phyloP scores from a whole-genome alignment of 306 rosid genomes.

The Abrus pulchellus region DNA sequence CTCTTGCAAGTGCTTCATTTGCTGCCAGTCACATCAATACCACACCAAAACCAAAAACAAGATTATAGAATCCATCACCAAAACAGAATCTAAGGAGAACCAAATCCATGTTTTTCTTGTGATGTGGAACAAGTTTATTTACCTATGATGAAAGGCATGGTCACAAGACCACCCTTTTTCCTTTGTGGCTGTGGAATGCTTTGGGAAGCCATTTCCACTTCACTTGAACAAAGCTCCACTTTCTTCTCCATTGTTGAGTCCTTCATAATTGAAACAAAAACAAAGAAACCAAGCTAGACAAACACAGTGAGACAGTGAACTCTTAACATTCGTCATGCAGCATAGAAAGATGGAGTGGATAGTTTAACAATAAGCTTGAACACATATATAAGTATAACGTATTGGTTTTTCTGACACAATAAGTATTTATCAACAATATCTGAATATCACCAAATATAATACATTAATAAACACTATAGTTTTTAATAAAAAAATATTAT shows the following conservation, averaged over 20 bases:
- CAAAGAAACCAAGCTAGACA: neutral
- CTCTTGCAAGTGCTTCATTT: conserved; percentile 73
- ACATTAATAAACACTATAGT: too few relatives aligned
- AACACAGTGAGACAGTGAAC: neutral
- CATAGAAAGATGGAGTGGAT: neutral
- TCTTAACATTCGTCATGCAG: neutral
- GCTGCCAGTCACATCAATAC: conserved; percentile 52
- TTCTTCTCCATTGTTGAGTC: conserved; percentile 45
- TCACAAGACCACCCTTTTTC: conserved; percentile 64
- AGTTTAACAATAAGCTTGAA: too few relatives aligned
- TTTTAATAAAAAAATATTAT: too few relatives aligned
- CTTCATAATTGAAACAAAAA: neutral
- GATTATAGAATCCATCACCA: neutral
- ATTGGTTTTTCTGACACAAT: too few relatives aligned
- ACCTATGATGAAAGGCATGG: conserved; percentile 80
- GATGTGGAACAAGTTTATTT: conserved; percentile 31
- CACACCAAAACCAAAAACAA: neutral
- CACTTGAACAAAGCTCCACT: conserved; percentile 46
- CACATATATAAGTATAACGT: too few relatives aligned
- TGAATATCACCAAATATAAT: too few relatives aligned
- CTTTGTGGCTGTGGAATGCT: conserved; percentile 34
- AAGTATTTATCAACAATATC: too few relatives aligned
- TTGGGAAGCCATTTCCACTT: conserved; percentile 28
- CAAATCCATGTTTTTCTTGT: neutral
- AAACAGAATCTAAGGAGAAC: conserved; percentile 9